A percentile compares a stretch with the other conserved stretches of the same genome.
These are phyloP conservation scores for Cadophora malorum DNA, from an alignment of 2,329 filamentous ascomycete species.

Conservation along the genomic window DNA sequence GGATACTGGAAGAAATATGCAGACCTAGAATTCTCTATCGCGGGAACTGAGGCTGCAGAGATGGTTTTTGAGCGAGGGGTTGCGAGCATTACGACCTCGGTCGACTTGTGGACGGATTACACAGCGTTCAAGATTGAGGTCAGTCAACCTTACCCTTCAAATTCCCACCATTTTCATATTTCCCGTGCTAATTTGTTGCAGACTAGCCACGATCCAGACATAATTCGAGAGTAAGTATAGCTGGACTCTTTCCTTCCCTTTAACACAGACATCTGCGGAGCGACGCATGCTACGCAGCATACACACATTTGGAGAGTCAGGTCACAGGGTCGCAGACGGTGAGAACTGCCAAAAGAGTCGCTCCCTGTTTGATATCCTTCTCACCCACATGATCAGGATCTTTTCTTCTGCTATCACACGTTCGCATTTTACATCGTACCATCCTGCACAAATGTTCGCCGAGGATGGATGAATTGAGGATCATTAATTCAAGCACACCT, in stretches of 20 bases:
- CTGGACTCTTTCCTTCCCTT: constrained; percentile 68
- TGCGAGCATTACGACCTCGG: constrained; percentile 89
- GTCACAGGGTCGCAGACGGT: constrained; percentile 63
- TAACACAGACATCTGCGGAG: constrained; percentile 58
- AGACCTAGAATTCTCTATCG: constrained; percentile 95
- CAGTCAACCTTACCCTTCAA: not conserved
- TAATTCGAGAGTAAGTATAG: constrained; percentile 99
- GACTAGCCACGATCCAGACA: constrained; percentile 90
- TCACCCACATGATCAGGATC: constrained; percentile 70
- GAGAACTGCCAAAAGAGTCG: constrained; percentile 72
- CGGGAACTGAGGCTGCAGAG: constrained; percentile 94
- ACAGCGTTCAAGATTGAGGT: constrained; percentile 93
- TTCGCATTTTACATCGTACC: constrained; percentile 50
- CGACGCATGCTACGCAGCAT: constrained; percentile 40
- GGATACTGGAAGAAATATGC: constrained; percentile 99
- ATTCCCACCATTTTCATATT: not conserved
- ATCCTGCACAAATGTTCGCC: constrained; percentile 47
- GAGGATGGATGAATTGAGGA: constrained; percentile 54
- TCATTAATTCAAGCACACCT: constrained; percentile 58
- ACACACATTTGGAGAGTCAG: constrained; percentile 41
- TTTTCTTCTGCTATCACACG: constrained; percentile 57
- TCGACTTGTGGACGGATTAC: constrained; percentile 97
- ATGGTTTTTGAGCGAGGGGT: constrained; percentile 98
- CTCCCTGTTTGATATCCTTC: constrained; percentile 63
- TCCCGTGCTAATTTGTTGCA: not conserved